Evolutionary conservation across 345 rosid species (phyloP).

Genomic region (Psidium friedrichsthalianum): DNA sequence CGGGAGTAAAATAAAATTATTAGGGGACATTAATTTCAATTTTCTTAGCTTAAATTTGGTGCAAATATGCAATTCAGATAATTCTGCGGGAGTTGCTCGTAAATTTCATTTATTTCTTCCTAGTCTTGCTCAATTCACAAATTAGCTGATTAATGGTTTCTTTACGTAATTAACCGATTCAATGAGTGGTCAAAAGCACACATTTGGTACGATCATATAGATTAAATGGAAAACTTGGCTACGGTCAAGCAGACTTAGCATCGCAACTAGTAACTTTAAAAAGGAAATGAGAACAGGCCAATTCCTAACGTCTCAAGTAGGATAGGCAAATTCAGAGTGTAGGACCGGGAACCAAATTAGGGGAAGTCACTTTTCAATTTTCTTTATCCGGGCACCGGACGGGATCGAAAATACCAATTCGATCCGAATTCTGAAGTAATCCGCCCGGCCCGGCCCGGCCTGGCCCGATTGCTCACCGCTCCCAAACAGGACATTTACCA

Average conservation of each 20-base stretch:
- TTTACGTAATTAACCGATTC: neutral
- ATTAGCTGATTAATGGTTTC: neutral
- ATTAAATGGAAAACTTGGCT: neutral
- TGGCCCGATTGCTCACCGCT: neutral
- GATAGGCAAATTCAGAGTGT: neutral
- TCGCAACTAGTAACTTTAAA: neutral
- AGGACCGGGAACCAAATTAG: neutral
- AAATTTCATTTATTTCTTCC: neutral
- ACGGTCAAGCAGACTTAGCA: neutral
- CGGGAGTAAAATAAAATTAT: neutral
- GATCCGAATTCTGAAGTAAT: neutral
- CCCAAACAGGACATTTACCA: neutral
- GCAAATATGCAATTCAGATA: neutral
- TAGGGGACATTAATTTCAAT: neutral
- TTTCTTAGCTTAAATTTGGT: neutral
- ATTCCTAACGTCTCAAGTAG: neutral
- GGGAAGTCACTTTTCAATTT: neutral
- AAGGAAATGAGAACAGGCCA: rapidly evolving
- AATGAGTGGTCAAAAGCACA: neutral
- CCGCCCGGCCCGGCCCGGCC: neutral
- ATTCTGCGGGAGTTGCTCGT: neutral
- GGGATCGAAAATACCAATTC: neutral
- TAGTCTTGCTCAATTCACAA: neutral
- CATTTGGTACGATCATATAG: neutral
- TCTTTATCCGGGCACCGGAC: neutral